phyloP scores from a whole-genome alignment of 2,329 filamentous ascomycete species.

The Colletotrichum sidae region DNA sequence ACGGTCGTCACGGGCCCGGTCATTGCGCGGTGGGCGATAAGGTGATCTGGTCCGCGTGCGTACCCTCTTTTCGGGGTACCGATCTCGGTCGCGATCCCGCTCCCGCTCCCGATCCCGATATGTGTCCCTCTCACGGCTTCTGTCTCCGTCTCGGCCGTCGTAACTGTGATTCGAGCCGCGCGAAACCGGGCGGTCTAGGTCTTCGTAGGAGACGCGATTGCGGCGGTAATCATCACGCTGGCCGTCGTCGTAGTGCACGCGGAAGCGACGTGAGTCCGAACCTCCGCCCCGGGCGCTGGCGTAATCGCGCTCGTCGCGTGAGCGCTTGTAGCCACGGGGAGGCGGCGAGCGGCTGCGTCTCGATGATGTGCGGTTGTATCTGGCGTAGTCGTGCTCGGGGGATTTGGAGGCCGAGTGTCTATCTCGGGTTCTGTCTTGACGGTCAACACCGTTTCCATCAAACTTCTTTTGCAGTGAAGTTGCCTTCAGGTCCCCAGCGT shows the following conservation, averaged over 20 bases:
- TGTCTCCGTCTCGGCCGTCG: constrained; percentile 63
- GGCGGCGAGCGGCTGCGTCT: constrained; percentile 60
- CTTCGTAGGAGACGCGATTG: constrained; percentile 64
- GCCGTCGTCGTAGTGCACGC: constrained; percentile 71
- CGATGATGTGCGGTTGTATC: constrained; percentile 49
- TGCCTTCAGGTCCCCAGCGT: constrained; percentile 79
- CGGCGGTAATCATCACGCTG: constrained; percentile 59
- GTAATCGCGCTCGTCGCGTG: constrained; percentile 71
- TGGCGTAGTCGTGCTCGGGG: constrained; percentile 63
- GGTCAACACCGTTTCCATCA: constrained; percentile 90
- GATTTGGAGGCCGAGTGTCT: constrained; percentile 67
- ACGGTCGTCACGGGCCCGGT: constrained; percentile 49
- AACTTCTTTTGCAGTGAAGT: constrained; percentile 81
- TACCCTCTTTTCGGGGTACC: constrained; percentile 63
- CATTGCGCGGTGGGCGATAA: constrained; percentile 52
- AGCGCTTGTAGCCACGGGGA: constrained; percentile 74
- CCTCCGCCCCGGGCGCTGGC: constrained; percentile 47
- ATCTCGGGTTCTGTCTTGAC: constrained; percentile 82
- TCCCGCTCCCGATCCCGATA: constrained; percentile 38
- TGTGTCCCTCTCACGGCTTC: constrained; percentile 46
- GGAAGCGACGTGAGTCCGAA: constrained; percentile 69
- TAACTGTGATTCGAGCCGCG: constrained; percentile 56
- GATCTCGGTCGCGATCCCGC: constrained; percentile 50
- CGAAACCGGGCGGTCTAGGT: constrained; percentile 64
- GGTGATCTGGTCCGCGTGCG: constrained; percentile 68